A percentile compares a stretch with the other conserved stretches of the same genome.
phyloP scores from a whole-genome alignment of 148 eudicot species.

The Amaranthus cruentus region DNA sequence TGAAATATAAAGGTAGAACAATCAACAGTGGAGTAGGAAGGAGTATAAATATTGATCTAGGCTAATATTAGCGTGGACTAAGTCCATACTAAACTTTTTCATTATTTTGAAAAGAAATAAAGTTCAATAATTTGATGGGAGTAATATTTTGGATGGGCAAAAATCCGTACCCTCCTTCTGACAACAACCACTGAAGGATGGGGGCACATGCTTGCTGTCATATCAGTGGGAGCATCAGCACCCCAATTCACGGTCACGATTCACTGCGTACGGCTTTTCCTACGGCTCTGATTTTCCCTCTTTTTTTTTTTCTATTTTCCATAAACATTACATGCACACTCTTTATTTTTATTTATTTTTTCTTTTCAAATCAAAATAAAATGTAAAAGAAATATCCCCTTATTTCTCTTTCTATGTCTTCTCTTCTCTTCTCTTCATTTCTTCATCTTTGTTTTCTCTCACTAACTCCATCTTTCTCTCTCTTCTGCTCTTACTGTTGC shows the following conservation, averaged over 20 bases:
- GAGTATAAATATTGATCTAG: no score
- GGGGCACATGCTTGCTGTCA: constrained; percentile 99
- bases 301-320: constrained; percentile 8
- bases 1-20: no score
- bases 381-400: neutral
- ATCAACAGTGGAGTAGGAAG: no score
- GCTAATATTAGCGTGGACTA: no score
- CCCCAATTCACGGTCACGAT: constrained; percentile 51
- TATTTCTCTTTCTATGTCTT: neutral
- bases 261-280: constrained; percentile 37
- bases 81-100: no score
- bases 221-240: constrained; percentile 39
- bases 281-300: constrained; percentile 40
- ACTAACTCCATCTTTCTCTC: constrained; percentile 9
- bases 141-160: constrained; percentile 31
- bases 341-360: neutral
- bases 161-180: constrained; percentile 76
- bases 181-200: constrained; percentile 98
- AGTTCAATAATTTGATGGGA: constrained; percentile 24
- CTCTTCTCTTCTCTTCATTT: neutral
- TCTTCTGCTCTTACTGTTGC: constrained; percentile 26
- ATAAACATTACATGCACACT: constrained; percentile 18
- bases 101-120: neutral
- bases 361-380: neutral
- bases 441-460: neutral